A percentile compares a stretch with the other conserved stretches of the same genome.
phyloP scores from a whole-genome alignment of 1,284 basidiomycete species.

The Phellinidium pouzarii region DNA sequence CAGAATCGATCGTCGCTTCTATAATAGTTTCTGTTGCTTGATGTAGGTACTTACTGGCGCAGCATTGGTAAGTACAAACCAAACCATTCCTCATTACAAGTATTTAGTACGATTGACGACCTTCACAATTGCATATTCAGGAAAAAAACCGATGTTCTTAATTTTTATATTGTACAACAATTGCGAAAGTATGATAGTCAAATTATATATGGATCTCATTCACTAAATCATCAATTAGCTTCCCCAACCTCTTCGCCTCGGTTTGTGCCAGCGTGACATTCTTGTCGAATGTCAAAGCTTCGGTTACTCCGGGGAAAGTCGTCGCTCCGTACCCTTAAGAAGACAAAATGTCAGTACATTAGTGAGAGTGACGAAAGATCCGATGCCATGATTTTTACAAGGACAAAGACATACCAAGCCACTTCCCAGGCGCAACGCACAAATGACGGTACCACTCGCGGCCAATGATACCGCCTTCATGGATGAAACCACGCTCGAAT shows the following conservation, averaged over 20 bases:
- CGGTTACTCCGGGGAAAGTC: constrained; percentile 55
- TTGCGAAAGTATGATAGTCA: neutral
- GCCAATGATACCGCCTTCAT: constrained; percentile 71
- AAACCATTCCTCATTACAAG: too few relatives aligned
- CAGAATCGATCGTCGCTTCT: too few relatives aligned
- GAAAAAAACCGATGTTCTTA: neutral
- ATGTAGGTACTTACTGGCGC: too few relatives aligned
- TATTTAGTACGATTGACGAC: too few relatives aligned
- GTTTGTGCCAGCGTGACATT: constrained; percentile 36
- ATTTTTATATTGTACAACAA: neutral
- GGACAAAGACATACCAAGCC: constrained; percentile 39
- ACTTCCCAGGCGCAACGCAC: constrained; percentile 85
- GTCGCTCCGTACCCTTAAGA: constrained; percentile 52
- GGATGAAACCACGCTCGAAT: constrained; percentile 86
- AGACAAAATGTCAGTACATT: neutral
- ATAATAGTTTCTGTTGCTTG: too few relatives aligned
- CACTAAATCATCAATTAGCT: constrained; percentile 36
- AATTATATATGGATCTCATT: constrained; percentile 19
- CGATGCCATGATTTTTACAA: neutral
- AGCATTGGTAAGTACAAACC: too few relatives aligned
- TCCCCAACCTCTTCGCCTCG: constrained; percentile 42
- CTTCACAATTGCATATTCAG: too few relatives aligned
- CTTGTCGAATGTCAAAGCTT: constrained; percentile 48
- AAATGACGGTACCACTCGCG: constrained; percentile 85
- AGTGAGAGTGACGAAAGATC: neutral